Percentiles rank a stretch among this genome's conserved stretches.
These are phyloP conservation scores for Diplocarpon rosae DNA, from an alignment of 2,329 filamentous ascomycete species.

Conservation along the genomic window DNA sequence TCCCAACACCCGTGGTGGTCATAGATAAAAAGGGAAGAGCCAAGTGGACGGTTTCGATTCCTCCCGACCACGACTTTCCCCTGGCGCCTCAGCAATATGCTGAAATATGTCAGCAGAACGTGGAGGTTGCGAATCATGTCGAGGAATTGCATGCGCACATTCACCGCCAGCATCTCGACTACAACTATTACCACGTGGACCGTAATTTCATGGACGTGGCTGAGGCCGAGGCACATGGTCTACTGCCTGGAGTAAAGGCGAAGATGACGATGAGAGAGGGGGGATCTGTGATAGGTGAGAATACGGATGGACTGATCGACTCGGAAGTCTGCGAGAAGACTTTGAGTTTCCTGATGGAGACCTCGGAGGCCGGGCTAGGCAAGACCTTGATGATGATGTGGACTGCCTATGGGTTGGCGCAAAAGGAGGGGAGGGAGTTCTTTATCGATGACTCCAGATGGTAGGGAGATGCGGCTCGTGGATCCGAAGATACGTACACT, in stretches of 20 bases:
- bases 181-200: conserved; percentile 51
- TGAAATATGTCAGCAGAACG: conserved; percentile 57
- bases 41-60: conserved; percentile 77
- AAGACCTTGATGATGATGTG: conserved; percentile 68
- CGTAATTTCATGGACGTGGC: conserved; percentile 62
- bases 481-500: not conserved
- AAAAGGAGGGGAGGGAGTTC: conserved; percentile 63
- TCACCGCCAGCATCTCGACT: conserved; percentile 34
- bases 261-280: conserved; percentile 25
- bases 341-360: conserved; percentile 69
- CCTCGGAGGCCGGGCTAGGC: conserved; percentile 64
- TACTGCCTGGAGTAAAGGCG: conserved; percentile 38
- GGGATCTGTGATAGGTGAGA: conserved; percentile 37
- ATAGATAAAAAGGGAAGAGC: conserved; percentile 51
- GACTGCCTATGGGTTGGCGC: conserved; percentile 72
- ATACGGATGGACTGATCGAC: conserved; percentile 33
- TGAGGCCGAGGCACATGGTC: conserved; percentile 55
- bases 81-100: conserved; percentile 53
- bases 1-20: conserved; percentile 62
- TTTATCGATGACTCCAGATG: conserved; percentile 79
- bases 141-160: conserved; percentile 37
- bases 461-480: conserved; percentile 26
- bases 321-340: conserved; percentile 54
- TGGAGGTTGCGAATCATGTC: conserved; percentile 50
- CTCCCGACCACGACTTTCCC: conserved; percentile 54